phyloP scores from a whole-genome alignment of 2,329 filamentous ascomycete species.

The Epicoccum sorghinum region DNA sequence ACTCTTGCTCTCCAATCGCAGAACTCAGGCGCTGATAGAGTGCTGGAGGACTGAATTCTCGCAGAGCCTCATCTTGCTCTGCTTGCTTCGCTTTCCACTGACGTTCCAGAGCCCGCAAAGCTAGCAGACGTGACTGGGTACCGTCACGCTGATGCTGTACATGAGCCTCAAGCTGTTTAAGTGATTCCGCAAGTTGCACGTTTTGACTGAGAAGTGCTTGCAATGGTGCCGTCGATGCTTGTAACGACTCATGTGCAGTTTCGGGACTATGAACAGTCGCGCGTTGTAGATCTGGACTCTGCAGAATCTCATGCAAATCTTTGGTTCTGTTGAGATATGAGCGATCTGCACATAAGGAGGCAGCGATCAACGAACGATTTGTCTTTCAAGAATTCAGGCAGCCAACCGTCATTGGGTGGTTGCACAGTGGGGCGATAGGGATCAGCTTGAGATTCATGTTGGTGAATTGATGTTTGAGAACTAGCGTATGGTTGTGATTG shows the following conservation, averaged over 20 bases:
- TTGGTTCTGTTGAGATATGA: slow-evolving; percentile 65
- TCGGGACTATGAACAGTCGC: slow-evolving; percentile 72
- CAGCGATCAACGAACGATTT: slow-evolving; percentile 69
- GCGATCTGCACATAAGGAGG: slow-evolving; percentile 17
- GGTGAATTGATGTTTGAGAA: slow-evolving; percentile 28
- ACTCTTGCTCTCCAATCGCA: slow-evolving; percentile 81
- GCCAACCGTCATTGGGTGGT: slow-evolving; percentile 69
- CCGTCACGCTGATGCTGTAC: slow-evolving; percentile 67
- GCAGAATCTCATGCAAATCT: slow-evolving; percentile 74
- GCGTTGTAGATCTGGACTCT: slow-evolving; percentile 69
- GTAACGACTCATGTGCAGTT: slow-evolving; percentile 74
- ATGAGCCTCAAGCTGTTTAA: slow-evolving; percentile 66
- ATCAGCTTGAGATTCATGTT: slow-evolving; percentile 24
- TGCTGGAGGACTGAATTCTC: slow-evolving; percentile 83
- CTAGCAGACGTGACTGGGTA: slow-evolving; percentile 80
- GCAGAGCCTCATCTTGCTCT: slow-evolving; percentile 84
- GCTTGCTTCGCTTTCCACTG: slow-evolving; percentile 88
- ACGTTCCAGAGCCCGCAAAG: slow-evolving; percentile 85
- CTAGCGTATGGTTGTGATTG: slow-evolving; percentile 35
- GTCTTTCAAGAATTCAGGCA: slow-evolving; percentile 76
- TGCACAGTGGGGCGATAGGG: slow-evolving; percentile 27
- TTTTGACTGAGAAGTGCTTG: slow-evolving; percentile 72
- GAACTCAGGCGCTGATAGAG: slow-evolving; percentile 82
- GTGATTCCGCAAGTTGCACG: slow-evolving; percentile 68
- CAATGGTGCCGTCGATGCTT: slow-evolving; percentile 68